A percentile compares a stretch with the other conserved stretches of the same genome.
Evolutionary conservation across 2,329 filamentous ascomycete genomes (phyloP).

Genomic region (Ophiosphaerella herpotricha): DNA sequence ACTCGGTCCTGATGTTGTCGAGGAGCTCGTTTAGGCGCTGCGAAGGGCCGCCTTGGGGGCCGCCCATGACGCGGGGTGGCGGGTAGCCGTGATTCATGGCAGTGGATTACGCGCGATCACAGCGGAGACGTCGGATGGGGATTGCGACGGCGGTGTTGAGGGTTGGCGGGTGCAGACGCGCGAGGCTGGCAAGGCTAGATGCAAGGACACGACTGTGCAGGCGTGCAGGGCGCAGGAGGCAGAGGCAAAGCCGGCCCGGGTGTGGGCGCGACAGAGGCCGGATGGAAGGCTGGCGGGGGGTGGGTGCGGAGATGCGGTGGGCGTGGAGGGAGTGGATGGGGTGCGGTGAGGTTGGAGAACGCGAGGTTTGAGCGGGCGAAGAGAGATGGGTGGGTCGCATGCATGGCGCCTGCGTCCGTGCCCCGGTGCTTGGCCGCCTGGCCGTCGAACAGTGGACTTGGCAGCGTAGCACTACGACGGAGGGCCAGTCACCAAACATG

Average conservation of each 20-base stretch:
- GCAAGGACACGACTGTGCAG: constrained; percentile 19
- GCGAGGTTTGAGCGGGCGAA: constrained; percentile 21
- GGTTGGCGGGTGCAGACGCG: constrained; percentile 12
- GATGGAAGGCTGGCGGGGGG: constrained; percentile 16
- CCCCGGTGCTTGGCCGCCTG: constrained; percentile 9
- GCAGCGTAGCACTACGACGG: too few species aligned
- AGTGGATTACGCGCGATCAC: constrained; percentile 11
- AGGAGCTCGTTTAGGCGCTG: constrained; percentile 87
- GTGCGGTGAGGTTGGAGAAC: constrained; percentile 10
- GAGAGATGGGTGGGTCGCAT: constrained; percentile 13
- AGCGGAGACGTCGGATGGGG: constrained; percentile 9
- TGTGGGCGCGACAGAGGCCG: constrained; percentile 27
- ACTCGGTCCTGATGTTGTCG: constrained; percentile 88
- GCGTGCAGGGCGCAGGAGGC: constrained; percentile 4
- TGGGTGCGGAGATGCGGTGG: not conserved
- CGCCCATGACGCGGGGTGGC: constrained; percentile 79
- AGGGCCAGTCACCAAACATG: too few species aligned
- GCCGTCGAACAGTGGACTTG: too few species aligned
- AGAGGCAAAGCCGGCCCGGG: constrained; percentile 21
- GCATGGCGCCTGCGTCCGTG: constrained; percentile 2
- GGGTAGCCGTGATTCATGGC: constrained; percentile 72
- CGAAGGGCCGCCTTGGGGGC: constrained; percentile 60
- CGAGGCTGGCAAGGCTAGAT: constrained; percentile 27
- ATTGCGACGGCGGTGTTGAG: constrained; percentile 23
- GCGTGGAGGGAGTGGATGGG: constrained; percentile 7